phyloP scores from a whole-genome alignment of 805 yeast species.

The Starmera dryadoides region DNA sequence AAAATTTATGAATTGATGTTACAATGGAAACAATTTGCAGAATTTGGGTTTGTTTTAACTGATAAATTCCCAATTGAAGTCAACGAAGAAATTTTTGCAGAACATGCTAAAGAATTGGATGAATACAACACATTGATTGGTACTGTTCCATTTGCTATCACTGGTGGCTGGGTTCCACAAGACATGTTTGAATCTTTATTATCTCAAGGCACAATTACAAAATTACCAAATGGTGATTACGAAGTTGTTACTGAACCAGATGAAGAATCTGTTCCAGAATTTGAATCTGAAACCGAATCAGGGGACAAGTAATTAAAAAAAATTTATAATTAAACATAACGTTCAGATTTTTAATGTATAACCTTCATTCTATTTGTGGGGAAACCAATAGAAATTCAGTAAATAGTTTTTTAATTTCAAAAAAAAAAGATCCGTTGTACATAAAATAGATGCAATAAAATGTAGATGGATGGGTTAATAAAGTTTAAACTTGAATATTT shows the following conservation, averaged over 20 bases:
- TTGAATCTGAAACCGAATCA: neutral
- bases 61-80: slow-evolving; percentile 54
- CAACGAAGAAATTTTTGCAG: slow-evolving; percentile 50
- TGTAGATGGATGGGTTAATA: too few species aligned
- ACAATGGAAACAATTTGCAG: slow-evolving; percentile 61
- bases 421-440: too few species aligned
- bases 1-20: slow-evolving; percentile 57
- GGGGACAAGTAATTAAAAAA: neutral
- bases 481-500: too few species aligned
- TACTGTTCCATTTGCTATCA: slow-evolving; percentile 76
- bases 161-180: slow-evolving; percentile 95
- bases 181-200: slow-evolving; percentile 74
- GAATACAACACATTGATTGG: slow-evolving; percentile 63
- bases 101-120: slow-evolving; percentile 50
- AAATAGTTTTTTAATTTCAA: too few species aligned
- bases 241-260: slow-evolving; percentile 12
- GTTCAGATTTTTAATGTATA: too few species aligned
- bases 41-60: slow-evolving; percentile 46
- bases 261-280: neutral
- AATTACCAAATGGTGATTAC: slow-evolving; percentile 53
- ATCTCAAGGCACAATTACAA: slow-evolving; percentile 60
- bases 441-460: too few species aligned
- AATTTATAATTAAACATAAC: too few species aligned
- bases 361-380: too few species aligned
- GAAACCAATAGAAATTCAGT: too few species aligned